Evolutionary conservation across 2,329 filamentous ascomycete species (phyloP).

Genomic region (Penicillium nordicum): DNA sequence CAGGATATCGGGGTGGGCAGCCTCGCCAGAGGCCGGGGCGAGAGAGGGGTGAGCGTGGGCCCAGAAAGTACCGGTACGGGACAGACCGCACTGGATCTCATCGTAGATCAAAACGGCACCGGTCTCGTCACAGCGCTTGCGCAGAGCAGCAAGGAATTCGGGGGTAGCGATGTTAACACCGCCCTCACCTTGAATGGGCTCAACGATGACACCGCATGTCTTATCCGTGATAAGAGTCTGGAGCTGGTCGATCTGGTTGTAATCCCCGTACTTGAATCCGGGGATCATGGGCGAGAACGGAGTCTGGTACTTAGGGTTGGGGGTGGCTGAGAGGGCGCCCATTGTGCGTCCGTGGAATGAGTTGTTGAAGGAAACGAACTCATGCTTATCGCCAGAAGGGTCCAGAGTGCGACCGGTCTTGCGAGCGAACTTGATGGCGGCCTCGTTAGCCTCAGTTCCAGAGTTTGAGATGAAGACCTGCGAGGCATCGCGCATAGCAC

Average conservation of each 20-base stretch:
- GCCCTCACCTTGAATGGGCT: conserved; percentile 96
- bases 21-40: conserved; percentile 43
- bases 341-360: conserved; percentile 97
- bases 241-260: conserved; percentile 75
- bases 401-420: conserved; percentile 79
- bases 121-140: conserved; percentile 77
- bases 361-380: conserved; percentile 85
- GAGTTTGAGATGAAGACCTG: conserved; percentile 95
- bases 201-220: conserved; percentile 91
- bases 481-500: conserved; percentile 74
- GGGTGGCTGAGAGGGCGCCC: conserved; percentile 91
- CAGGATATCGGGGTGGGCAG: conserved; percentile 88
- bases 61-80: conserved; percentile 85
- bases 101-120: conserved; percentile 90
- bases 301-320: conserved; percentile 95
- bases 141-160: conserved; percentile 81
- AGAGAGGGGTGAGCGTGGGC: conserved; percentile 71
- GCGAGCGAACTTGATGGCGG: conserved; percentile 92
- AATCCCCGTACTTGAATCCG: conserved; percentile 81
- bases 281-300: conserved; percentile 95
- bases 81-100: conserved; percentile 93
- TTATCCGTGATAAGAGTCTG: conserved; percentile 71
- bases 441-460: conserved; percentile 94
- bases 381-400: conserved; percentile 68
- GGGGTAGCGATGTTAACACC: conserved; percentile 80